Base-by-base conservation (phyloP, 2,329 filamentous ascomycete genomes). In the Exophiala aquamarina region DNA sequence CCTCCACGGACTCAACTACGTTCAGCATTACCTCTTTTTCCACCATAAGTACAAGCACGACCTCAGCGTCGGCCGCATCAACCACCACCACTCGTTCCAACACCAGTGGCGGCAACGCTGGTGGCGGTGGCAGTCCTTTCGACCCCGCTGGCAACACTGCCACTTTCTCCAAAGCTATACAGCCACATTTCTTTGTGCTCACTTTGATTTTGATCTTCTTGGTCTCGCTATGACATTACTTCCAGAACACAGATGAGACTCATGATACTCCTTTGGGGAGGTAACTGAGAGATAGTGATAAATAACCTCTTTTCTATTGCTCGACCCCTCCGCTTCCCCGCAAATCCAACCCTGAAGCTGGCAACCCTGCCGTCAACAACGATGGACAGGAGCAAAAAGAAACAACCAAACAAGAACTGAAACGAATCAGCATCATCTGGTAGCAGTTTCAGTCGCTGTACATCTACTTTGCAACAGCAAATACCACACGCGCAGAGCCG, bases 31-130 rank as follows among this genome's bases (percentile, higher is more conserved):
- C 76, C 45, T 86, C 81, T 56, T n/a, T n/a, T n/a, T 92, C 89
- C 84, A 86, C 93, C 20, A 86, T 81, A 63, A 21, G 14, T 18
- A 37, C 15, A 10, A 17, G 14, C 35, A 88, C 79, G 73, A 90
- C 87, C 50, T 91, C 78, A 2, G 85, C 90, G 33, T 77, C 67
- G 1, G 89, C 82, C 32, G 86, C 77, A 69, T 91, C 92, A 57
- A 35, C 15, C n/a, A 21, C 18, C 18, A 34, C 37, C 13, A 26
- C 43, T 15, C 42, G 35, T 15, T 21, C n/a, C 11, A 18, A 21
- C 6, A 41, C 38, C 6, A 19, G n/a, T 1, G 40, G 34, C 20
- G 39, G 15, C 29, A 52, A 46, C 41, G 44, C 35, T 13, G 35
- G 35, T 7, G 77, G 80, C 43, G 81, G 81, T 49, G 88, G 73